Evolutionary conservation across 1,139 yeast genomes (phyloP), one percentile per base, ranked within the genome.

Genomic region (Blastobotrys persicus): DNA sequence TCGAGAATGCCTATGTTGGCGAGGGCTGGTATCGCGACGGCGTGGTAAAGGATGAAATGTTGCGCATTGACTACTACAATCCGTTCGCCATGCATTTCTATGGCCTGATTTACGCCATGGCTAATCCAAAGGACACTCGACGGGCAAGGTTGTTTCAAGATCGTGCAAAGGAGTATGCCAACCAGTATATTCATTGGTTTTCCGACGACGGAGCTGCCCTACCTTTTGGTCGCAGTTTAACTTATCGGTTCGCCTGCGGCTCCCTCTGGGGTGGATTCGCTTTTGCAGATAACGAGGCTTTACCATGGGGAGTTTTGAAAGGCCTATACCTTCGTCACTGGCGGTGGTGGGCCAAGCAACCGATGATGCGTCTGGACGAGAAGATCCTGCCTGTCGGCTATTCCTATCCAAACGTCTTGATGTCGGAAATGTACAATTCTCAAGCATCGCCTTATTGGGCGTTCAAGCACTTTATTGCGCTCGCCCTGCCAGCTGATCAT

Each of bases 371-470:
- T 14, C 53, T 55, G 18, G 56, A 59, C 31, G 55, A 58, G 23
- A 64, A 66, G 14, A 44, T 65, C 20, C 52, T 65, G 51, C 55
- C 66, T 11, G 53, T 66, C 16, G 69, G 69, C 9, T 66, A 59
- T 46, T 47, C 60, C 9, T 66, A 66, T 47, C 69, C 69, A 2
- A 65, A 66, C 50, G 50, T 51, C 5, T 55, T 63, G 43, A 58
- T 66, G 60, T 57, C 64, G 20, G 69, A 66, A 33, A 31, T 58
- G 9, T 65, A 65, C 53, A 65, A 64, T 44, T 64, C 68, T 1
- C 61, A 67, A 1, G 63, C 63, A 41, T 65, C 69, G 12, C 68
- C 69, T 11, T 65, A 65, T 48, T 65, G 69, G 69, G 60, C 64
- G 2, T 53, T 63, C 26, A 65, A 65, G 52, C 59, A 58, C 17